Evolutionary conservation across 169 alveolate genomes (phyloP).

Genomic region (Toxoplasma gondii): DNA sequence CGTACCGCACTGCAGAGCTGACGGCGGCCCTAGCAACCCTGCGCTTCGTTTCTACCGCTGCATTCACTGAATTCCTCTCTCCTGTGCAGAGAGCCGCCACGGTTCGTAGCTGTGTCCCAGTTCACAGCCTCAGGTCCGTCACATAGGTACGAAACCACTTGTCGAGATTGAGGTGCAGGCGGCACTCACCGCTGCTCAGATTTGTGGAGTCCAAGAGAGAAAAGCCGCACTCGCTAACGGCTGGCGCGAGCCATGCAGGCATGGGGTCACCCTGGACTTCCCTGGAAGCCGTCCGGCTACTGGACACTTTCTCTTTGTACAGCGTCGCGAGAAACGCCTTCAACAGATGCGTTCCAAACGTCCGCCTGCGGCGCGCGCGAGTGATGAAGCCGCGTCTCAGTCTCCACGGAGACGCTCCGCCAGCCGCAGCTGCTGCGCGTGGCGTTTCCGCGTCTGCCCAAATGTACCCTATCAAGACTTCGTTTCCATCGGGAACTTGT

Average conservation of each 20-base stretch:
- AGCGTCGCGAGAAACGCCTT: not conserved
- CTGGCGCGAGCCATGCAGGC: not conserved
- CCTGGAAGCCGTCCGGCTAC: not conserved
- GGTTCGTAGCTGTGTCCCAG: no score
- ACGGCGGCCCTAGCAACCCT: no score
- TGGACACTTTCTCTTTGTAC: not conserved
- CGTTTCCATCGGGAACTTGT: not conserved
- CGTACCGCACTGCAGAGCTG: no score
- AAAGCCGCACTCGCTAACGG: not conserved
- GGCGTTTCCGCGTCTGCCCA: constrained; percentile 26
- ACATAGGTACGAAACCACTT: not conserved
- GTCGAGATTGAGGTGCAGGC: not conserved
- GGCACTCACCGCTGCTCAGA: not conserved
- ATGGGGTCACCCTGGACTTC: not conserved
- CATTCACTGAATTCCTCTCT: no score
- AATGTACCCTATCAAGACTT: not conserved
- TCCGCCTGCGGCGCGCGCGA: not conserved
- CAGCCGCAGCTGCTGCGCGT: not conserved
- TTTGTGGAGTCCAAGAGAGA: not conserved
- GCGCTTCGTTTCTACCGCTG: no score
- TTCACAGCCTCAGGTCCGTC: not conserved
- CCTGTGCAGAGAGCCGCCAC: no score
- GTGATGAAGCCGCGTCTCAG: not conserved
- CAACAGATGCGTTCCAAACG: not conserved
- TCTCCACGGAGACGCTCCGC: not conserved